A percentile compares a stretch with the other conserved stretches of the same genome.
Conservation (phyloP, 495 filamentous ascomycete species). For the Annulohypoxylon stygium region DNA sequence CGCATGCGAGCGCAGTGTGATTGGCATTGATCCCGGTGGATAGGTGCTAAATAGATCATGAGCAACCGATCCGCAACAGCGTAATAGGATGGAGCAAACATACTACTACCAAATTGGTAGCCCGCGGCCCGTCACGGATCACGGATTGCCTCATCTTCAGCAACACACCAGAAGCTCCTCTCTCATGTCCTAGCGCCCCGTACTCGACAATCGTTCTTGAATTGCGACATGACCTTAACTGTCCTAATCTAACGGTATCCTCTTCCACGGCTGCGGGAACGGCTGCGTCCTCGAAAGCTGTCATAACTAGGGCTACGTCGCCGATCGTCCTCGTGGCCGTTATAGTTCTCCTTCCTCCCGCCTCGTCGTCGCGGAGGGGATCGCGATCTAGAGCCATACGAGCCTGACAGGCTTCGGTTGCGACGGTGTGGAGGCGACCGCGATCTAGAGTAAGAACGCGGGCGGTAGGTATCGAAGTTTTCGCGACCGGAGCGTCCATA, state of each 20-base stretch:
- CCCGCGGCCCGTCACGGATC: not conserved
- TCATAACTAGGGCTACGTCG: conserved; percentile 61
- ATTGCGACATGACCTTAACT: not conserved
- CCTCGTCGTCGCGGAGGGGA: conserved; percentile 52
- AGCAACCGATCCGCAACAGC: conserved; percentile 18
- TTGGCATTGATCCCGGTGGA: not conserved
- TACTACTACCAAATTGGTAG: conserved; percentile 27
- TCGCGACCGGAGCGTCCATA: conserved; percentile 57
- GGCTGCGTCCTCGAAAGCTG: conserved; percentile 46
- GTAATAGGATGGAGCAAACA: conserved; percentile 17
- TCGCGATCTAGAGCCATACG: conserved; percentile 53
- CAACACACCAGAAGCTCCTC: not conserved
- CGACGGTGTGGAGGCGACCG: conserved; percentile 66
- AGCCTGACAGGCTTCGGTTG: conserved; percentile 55
- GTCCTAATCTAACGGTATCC: conserved; percentile 37
- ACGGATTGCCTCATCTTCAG: not conserved
- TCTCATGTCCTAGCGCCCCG: conserved; percentile 1
- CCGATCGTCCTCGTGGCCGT: conserved; percentile 58
- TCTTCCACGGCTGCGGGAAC: conserved; percentile 47
- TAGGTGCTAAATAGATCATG: conserved; percentile 30
- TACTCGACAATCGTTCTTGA: conserved; percentile 15
- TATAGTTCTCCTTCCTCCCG: conserved; percentile 56
- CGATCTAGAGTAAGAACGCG: conserved; percentile 66
- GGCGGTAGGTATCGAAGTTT: conserved; percentile 67
- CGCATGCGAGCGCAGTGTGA: not conserved